These are phyloP conservation scores for Abelmoschus esculentus DNA, from an alignment of 345 rosid genomes.

Conservation along the genomic window DNA sequence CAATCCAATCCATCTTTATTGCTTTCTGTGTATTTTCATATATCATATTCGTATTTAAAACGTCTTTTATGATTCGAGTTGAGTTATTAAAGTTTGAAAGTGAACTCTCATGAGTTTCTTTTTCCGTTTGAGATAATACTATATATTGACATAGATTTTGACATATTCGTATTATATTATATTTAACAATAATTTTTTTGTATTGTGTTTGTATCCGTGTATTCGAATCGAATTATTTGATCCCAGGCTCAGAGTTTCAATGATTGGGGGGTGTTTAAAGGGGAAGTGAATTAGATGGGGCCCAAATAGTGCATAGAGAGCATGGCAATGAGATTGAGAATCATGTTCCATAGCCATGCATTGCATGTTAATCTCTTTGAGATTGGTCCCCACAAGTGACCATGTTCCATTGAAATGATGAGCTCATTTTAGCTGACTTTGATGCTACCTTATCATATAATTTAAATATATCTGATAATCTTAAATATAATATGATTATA, in stretches of 20 bases:
- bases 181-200: no score
- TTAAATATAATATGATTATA: background rate
- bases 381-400: background rate
- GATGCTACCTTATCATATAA: background rate
- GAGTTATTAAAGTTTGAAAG: background rate
- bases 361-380: background rate
- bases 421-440: background rate
- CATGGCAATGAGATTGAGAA: background rate
- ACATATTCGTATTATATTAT: background rate
- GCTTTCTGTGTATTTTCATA: background rate
- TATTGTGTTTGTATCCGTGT: background rate
- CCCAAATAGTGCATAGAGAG: background rate
- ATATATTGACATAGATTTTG: background rate
- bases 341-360: background rate
- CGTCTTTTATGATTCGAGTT: background rate
- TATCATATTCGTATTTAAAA: background rate
- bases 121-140: background rate
- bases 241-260: background rate
- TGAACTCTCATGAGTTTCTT: background rate
- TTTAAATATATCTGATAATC: background rate
- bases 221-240: background rate
- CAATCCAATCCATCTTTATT: background rate
- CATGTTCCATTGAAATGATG: background rate
- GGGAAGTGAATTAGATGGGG: constrained; percentile 6
- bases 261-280: background rate